These are phyloP conservation scores for Nepenthes gracilis DNA, from an alignment of 148 eudicot genomes.

Conservation along the genomic window DNA sequence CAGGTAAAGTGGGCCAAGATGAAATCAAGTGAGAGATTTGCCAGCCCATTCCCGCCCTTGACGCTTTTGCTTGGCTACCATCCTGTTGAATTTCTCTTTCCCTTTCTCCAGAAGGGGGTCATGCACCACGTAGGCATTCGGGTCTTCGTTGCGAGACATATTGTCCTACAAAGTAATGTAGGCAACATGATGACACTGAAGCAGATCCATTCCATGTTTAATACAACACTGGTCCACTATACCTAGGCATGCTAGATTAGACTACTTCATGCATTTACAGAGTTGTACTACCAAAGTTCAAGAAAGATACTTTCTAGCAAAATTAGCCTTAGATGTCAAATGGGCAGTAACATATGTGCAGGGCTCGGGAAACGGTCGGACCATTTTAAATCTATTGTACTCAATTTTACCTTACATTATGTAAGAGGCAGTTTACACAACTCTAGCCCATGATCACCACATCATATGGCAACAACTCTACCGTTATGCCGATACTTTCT, in stretches of 20 bases:
- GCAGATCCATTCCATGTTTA: neutral
- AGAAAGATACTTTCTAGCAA: too few species aligned
- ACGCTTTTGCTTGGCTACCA: conserved; percentile 82
- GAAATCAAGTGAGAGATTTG: conserved; percentile 63
- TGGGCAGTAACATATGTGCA: too few species aligned
- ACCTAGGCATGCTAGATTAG: neutral
- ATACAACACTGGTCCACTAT: neutral
- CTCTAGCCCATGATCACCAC: too few species aligned
- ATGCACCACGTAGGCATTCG: conserved; percentile 67
- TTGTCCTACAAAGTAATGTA: conserved; percentile 39
- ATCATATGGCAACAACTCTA: too few species aligned
- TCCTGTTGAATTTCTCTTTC: conserved; percentile 84
- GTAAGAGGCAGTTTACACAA: too few species aligned
- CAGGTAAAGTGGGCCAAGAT: neutral
- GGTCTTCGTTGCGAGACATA: conserved; percentile 64
- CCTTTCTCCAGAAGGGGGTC: conserved; percentile 94
- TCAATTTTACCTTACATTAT: too few species aligned
- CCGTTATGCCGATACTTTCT: too few species aligned
- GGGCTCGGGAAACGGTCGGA: too few species aligned
- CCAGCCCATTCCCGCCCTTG: conserved; percentile 96
- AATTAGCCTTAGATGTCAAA: too few species aligned
- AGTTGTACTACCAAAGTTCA: neutral
- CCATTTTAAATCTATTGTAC: too few species aligned
- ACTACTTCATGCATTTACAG: neutral
- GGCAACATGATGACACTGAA: neutral